These are phyloP conservation scores for Pythium rhizo-oryzae DNA, from an alignment of 352 stramenopile species.

Conservation along the genomic window DNA sequence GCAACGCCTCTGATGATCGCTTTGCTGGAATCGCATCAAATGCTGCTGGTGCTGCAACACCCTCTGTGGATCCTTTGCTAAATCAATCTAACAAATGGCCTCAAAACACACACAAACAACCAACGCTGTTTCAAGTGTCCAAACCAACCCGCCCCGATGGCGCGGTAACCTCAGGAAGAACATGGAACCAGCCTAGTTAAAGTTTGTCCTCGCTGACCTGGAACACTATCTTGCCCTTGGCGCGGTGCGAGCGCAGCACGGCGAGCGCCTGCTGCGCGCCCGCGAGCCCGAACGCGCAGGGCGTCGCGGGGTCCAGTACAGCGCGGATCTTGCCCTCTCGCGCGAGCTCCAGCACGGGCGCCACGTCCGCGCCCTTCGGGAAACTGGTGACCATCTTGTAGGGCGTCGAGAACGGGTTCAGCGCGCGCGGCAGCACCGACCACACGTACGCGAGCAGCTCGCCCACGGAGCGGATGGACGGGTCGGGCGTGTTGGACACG, in stretches of 20 bases:
- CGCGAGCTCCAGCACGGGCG: slow-evolving; percentile 50
- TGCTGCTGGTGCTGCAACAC: too few species aligned
- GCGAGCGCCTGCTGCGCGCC: slow-evolving; percentile 57
- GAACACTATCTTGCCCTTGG: slow-evolving; percentile 83
- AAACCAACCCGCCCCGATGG: too few species aligned
- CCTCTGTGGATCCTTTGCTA: neutral
- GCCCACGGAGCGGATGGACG: slow-evolving; percentile 25
- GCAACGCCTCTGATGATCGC: too few species aligned
- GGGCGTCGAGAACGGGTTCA: slow-evolving; percentile 39
- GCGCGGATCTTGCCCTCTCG: slow-evolving; percentile 45
- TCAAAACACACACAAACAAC: too few species aligned
- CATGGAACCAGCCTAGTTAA: too few species aligned
- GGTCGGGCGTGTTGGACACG: slow-evolving; percentile 35
- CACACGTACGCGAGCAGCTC: slow-evolving; percentile 37
- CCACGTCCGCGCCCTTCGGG: slow-evolving; percentile 38
- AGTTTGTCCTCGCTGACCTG: slow-evolving; percentile 40
- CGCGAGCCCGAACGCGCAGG: slow-evolving; percentile 67
- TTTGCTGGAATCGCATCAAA: too few species aligned
- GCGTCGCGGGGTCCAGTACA: slow-evolving; percentile 64
- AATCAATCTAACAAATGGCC: slow-evolving; percentile 21
- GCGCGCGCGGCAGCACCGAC: slow-evolving; percentile 23
- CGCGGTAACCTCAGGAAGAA: too few species aligned
- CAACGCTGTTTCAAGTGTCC: too few species aligned
- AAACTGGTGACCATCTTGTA: slow-evolving; percentile 42
- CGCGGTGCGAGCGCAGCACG: slow-evolving; percentile 62